A percentile compares a stretch with the other conserved stretches of the same genome.
phyloP scores from a whole-genome alignment of 2,329 filamentous ascomycete genomes.

The Daldinia sp. region DNA sequence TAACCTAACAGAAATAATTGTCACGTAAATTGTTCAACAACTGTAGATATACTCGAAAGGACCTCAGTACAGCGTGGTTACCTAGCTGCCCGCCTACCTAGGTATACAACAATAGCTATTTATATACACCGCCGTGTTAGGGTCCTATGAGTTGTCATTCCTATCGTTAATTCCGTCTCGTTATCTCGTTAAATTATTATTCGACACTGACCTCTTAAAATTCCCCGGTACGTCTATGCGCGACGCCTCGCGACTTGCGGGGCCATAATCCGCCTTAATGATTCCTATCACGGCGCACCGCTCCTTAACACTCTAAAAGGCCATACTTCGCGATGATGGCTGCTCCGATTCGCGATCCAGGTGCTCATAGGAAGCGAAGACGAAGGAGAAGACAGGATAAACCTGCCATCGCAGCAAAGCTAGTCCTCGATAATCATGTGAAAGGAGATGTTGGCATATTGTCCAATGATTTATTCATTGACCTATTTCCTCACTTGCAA shows the following conservation, averaged over 20 bases:
- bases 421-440: constrained; percentile 85
- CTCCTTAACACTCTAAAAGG: constrained; percentile 12
- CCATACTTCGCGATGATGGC: constrained; percentile 35
- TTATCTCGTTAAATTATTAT: not conserved
- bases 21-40: too few species aligned
- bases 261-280: constrained; percentile 33
- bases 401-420: constrained; percentile 77
- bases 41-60: not conserved
- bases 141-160: not conserved
- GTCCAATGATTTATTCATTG: constrained; percentile 83
- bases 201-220: constrained; percentile 1
- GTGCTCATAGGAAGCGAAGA: constrained; percentile 50
- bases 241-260: constrained; percentile 34
- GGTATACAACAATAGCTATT: too few species aligned
- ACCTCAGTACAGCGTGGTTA: too few species aligned
- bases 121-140: not conserved
- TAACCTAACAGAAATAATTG: too few species aligned
- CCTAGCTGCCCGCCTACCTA: too few species aligned
- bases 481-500: constrained; percentile 75
- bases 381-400: constrained; percentile 72
- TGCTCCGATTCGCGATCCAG: constrained; percentile 19
- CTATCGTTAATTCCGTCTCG: not conserved
- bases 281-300: constrained; percentile 34
- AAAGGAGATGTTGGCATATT: constrained; percentile 86
- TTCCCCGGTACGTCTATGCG: constrained; percentile 24